phyloP scores from a whole-genome alignment of 116 monocot genomes.

The Dioscorea cayenensis region DNA sequence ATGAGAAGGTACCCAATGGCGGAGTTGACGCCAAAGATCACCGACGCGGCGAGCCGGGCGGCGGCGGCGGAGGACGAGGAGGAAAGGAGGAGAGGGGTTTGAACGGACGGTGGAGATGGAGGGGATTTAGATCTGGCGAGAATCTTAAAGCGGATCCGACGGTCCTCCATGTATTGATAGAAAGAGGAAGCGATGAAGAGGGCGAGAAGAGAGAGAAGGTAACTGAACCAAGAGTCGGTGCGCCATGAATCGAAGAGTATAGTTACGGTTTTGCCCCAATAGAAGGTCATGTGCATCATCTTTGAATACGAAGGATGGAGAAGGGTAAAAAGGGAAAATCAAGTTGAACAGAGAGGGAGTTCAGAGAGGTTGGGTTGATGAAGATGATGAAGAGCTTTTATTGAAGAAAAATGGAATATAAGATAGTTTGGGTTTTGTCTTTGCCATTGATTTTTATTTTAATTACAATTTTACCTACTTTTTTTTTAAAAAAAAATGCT shows the following conservation, averaged over 20 bases:
- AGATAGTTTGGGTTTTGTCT: not conserved
- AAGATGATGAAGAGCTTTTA: not conserved
- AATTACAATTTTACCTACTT: not conserved
- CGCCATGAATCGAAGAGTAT: constrained; percentile 87
- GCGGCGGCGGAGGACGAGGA: constrained; percentile 3
- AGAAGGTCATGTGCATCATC: constrained; percentile 99
- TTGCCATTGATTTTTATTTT: not conserved
- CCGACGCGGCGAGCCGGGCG: constrained; percentile 21
- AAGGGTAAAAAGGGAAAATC: not conserved
- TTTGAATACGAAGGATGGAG: constrained; percentile 7
- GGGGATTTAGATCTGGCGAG: constrained; percentile 4
- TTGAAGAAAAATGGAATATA: not conserved
- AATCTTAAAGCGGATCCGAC: constrained; percentile 50
- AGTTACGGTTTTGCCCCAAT: constrained; percentile 86
- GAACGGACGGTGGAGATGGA: constrained; percentile 12
- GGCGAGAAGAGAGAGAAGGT: constrained; percentile 63
- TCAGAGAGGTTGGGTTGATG: not conserved
- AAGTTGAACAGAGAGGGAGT: too few relatives aligned
- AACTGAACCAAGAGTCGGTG: constrained; percentile 57
- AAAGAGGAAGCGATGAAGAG: constrained; percentile 66
- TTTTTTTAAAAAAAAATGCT: too few relatives aligned
- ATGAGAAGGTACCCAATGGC: constrained; percentile 77
- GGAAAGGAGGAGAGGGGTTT: constrained; percentile 25
- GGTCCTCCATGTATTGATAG: constrained; percentile 91
- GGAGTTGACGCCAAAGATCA: constrained; percentile 50